Conservation (phyloP, 1,284 basidiomycete species). For the Cutaneotrichosporon daszewskae region DNA sequence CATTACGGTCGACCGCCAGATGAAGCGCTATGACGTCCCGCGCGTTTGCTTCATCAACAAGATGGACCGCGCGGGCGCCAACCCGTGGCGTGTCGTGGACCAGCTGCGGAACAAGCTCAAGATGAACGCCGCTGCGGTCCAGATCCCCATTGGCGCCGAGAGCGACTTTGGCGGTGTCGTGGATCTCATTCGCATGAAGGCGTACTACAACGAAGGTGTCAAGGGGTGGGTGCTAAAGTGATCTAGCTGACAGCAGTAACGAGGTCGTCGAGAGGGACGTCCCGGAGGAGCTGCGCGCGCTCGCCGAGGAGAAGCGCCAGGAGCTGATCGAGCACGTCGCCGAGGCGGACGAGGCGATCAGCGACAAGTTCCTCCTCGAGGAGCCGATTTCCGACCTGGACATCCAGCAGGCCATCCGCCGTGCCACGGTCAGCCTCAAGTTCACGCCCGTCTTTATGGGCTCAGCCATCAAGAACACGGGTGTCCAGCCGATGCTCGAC, state of each 20-base stretch:
- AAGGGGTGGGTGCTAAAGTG: constrained; percentile 78
- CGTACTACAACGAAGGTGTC: constrained; percentile 87
- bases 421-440: constrained; percentile 78
- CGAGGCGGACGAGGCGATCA: constrained; percentile 91
- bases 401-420: constrained; percentile 78
- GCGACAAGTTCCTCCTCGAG: constrained; percentile 86
- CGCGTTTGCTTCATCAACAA: constrained; percentile 98
- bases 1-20: constrained; percentile 97
- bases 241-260: constrained; percentile 48
- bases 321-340: constrained; percentile 94
- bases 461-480: constrained; percentile 96
- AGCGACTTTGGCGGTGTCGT: constrained; percentile 84
- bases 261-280: constrained; percentile 81
- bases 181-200: constrained; percentile 90
- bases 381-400: constrained; percentile 66
- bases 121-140: constrained; percentile 90
- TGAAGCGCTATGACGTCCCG: constrained; percentile 93
- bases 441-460: constrained; percentile 97
- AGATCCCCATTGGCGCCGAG: constrained; percentile 91
- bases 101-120: constrained; percentile 90
- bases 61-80: constrained; percentile 97
- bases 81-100: constrained; percentile 89
- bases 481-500: constrained; percentile 88
- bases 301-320: constrained; percentile 73
- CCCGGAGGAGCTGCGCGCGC: constrained; percentile 64